Conservation (phyloP, 176 grass and related monocot genomes). For the Saccharum officinarum region DNA sequence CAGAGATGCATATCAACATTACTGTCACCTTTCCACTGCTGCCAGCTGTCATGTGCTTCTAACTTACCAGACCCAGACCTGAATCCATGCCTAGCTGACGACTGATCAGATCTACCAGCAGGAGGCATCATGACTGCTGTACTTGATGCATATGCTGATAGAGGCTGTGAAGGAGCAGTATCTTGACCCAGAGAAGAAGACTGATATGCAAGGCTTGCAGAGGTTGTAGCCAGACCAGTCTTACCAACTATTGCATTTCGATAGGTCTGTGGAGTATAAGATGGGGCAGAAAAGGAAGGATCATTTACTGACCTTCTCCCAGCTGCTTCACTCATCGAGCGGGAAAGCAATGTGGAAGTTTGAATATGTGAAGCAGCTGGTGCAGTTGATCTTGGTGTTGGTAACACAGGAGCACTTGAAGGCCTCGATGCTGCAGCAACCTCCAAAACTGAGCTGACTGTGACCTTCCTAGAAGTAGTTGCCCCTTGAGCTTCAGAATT, state of each 20-base stretch:
- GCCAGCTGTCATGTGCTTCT: constrained; percentile 46
- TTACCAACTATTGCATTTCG: constrained; percentile 67
- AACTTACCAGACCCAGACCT: constrained; percentile 46
- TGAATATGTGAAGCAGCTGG: constrained; percentile 46
- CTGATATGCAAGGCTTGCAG: constrained; percentile 33
- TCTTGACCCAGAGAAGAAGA: constrained; percentile 35
- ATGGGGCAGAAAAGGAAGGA: constrained; percentile 51
- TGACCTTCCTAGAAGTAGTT: constrained; percentile 22
- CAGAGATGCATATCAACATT: constrained; percentile 42
- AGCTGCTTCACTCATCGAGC: constrained; percentile 65
- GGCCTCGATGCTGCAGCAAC: constrained; percentile 59
- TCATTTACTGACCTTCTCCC: constrained; percentile 47
- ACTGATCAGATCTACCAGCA: constrained; percentile 44
- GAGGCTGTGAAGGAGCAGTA: constrained; percentile 33
- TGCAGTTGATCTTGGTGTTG: constrained; percentile 50
- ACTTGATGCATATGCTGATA: constrained; percentile 50
- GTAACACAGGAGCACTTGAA: constrained; percentile 75
- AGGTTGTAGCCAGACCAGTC: constrained; percentile 13
- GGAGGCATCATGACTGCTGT: constrained; percentile 46
- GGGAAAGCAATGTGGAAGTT: constrained; percentile 51
- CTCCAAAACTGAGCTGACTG: constrained; percentile 34
- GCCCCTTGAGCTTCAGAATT: constrained; percentile 47
- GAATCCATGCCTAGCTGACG: constrained; percentile 43
- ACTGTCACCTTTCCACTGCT: constrained; percentile 51
- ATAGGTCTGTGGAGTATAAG: constrained; percentile 67